Evolutionary conservation across 768 basidiomycete species (phyloP), one percentile per base, ranked within the genome.

Genomic region (Lactifluus subvellereus): DNA sequence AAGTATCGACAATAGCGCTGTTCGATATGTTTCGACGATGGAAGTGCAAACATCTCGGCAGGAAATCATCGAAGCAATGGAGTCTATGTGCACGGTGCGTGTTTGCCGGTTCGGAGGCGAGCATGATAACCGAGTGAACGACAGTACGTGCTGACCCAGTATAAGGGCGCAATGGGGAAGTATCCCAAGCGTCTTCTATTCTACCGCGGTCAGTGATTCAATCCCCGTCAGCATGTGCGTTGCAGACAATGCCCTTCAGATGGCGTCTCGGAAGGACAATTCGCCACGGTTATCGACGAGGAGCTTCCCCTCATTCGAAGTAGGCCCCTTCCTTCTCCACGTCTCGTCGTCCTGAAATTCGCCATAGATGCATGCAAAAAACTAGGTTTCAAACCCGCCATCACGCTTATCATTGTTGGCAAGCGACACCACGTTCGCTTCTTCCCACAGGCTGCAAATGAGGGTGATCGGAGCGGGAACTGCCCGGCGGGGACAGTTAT

Each of bases 361-460:
- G 1, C 30, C n/a, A n/a, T 69, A 91, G 91, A 66, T 57, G 90
- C 90, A 4, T 92, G 88, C 65, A 62, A 58, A 0, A 79, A 83
- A 5, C 68, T 88, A 1, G 76, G 77, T 7, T 85, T 91, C 33
- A 76, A 77, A 1, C 83, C 84, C 0, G 84, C 81, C 56, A 88
- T 93, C 35, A 93, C 91, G 0, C 75, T 93, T 27, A 81, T 92
- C 55, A 78, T 93, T 30, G 91, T 93, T 7, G 90, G 88, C 16
- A 94, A 93, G 70, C 80, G 87, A 3, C 86, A 88, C 70, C 86
- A 87, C 57, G 79, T 85, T 54, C 77, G 83, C 70, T 81, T 87
- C 72, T 87, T 87, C 77, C 84, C 84, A 0, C 68, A 60, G 42
- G 69, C 71, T 6, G 58, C 60, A 0, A 65, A 68, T 7, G 81